Evolutionary conservation across 2,329 filamentous ascomycete species (phyloP), one percentile per base, ranked within the genome.

Genomic region (Gyromitra esculenta): DNA sequence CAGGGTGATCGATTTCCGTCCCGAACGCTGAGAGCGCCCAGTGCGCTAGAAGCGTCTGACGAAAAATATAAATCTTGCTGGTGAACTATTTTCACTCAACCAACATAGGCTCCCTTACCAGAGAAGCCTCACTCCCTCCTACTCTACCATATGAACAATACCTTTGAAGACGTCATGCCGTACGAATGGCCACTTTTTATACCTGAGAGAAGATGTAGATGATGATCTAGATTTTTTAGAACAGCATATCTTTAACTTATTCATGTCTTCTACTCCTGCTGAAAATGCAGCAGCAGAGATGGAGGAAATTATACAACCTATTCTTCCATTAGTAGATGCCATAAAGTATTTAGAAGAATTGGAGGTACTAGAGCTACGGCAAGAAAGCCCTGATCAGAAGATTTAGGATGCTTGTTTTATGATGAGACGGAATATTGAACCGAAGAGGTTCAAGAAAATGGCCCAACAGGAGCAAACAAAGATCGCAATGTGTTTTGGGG

Each of bases 311-410:
- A 15, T 3, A 25, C 52, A 11, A 25, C 25, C 52, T 31, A 56
- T 31, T 15, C 18, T 56, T 11, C 21, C 8, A 4, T 31, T 56
- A 31, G 13, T 5, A 5, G 25, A 56, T 5, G 52, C 52, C 0
- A 25, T 56, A 31, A 56, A 56, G 52, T 56, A 56, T 56, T 31
- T 56, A 25, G 25, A 56, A 25, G 25, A 25, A 15, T 15, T 56
- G 8, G 52, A 56, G 21, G 7, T 56, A 15, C 21, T 56, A 13
- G 25, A 56, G 31, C 52, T 56, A 5, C 52, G 31, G 4, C 52
- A 56, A 15, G 9, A 56, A 25, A 1, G 21, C 31, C 52, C 52
- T 8, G 13, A 56, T 15, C 8, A 56, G 2, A 11, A 56, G 3
- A 25, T 56, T 56, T 56, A 31, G 13, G 35, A 4, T 11, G 52